Conservation (phyloP, 2,329 filamentous ascomycete species). For the Diaporthe eres region DNA sequence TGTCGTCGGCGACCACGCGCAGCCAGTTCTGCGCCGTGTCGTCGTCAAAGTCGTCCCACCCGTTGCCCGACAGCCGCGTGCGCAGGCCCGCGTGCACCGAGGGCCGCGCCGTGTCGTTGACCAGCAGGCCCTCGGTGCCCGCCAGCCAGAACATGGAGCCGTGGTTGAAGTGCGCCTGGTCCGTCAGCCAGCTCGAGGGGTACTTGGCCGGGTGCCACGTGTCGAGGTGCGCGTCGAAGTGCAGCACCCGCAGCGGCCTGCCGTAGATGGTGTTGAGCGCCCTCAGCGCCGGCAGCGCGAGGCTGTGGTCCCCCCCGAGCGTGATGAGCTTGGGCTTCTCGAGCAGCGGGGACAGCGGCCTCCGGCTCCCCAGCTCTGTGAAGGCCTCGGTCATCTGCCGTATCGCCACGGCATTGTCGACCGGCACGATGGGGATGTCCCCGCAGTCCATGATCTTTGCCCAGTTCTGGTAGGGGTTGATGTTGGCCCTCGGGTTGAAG, state of each 20-base stretch:
- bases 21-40: conserved; percentile 84
- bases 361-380: conserved; percentile 71
- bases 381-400: conserved; percentile 89
- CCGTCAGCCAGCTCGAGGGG: conserved; percentile 79
- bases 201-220: conserved; percentile 90
- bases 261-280: conserved; percentile 75
- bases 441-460: conserved; percentile 88
- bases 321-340: conserved; percentile 72
- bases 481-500: conserved; percentile 84
- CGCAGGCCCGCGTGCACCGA: conserved; percentile 88
- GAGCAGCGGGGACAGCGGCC: conserved; percentile 51
- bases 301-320: conserved; percentile 80
- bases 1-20: conserved; percentile 86
- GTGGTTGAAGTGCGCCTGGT: conserved; percentile 85
- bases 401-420: conserved; percentile 87
- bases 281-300: conserved; percentile 78
- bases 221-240: conserved; percentile 85
- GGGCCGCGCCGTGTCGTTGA: conserved; percentile 76
- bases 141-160: conserved; percentile 95
- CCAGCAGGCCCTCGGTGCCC: conserved; percentile 82
- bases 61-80: conserved; percentile 78
- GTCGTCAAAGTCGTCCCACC: conserved; percentile 78
- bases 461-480: conserved; percentile 89
- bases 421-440: conserved; percentile 88
- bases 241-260: conserved; percentile 76